Evolutionary conservation across 805 yeast species (phyloP), one percentile per base, ranked within the genome.

Genomic region (Metschnikowia gruessii): DNA sequence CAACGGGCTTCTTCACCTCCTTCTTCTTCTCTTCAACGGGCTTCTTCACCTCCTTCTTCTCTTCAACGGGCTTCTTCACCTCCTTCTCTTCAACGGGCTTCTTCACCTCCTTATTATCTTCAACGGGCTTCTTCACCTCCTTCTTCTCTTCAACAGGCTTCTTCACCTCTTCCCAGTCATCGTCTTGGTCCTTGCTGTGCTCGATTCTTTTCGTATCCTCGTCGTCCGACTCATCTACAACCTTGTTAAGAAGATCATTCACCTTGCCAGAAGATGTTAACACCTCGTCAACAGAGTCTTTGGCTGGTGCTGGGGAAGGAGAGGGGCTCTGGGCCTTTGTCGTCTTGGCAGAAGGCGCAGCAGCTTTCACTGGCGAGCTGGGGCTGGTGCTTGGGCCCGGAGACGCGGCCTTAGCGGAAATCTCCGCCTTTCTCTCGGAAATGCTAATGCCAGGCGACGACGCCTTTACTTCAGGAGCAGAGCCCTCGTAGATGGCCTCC

Each of bases 401-500:
- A 8, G 38, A 11, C 17, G 38, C 22, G 12, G 40, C 46, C 19
- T 48, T 46, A 16, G 47, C 45, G 7, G 34, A 17, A 15, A 28
- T 24, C 40, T 34, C 50, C 18, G 40, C 53, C 42, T 39, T 53
- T 56, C 40, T 53, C 60, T 40, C 63, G 19, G 67, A 58, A 10
- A 68, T 59, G 29, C 55, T 47, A 29, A 62, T 59, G 7, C 65
- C 67, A 16, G 75, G 71, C 11, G 59, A 63, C 2, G 79, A 65
- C 41, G 70, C 70, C 37, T 63, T 68, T 33, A 77, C 66, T 17
- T 71, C 62, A 29, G 88, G 81, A 30, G 74, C 78, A 3, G 79
- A 63, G 18, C 95, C 95, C n/a, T 90, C 92, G 63, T 79, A 92
- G 15, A 91, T 55, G 10, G 86, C 80, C 62, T 78, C 84, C 85